Percentiles rank a stretch among this genome's conserved stretches.
Conservation (phyloP, 2,329 filamentous ascomycete species). For the Akanthomyces uredinophilus region DNA sequence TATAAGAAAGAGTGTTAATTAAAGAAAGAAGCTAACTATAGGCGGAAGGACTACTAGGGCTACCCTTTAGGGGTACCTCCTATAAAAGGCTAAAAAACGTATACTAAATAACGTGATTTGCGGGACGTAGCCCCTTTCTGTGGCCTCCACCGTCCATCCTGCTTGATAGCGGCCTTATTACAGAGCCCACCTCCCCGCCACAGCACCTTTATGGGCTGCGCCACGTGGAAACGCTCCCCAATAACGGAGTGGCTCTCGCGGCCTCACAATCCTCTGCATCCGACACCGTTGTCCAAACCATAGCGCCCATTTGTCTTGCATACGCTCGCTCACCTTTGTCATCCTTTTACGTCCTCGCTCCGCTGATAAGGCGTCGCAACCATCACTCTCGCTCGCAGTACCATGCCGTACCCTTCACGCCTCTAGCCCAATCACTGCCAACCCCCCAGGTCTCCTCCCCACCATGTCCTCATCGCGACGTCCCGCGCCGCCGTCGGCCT, state of each 20-base stretch:
- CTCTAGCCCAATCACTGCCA: neutral
- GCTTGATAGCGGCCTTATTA: no score
- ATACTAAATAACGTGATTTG: no score
- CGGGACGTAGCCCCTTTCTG: no score
- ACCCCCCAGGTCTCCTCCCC: neutral
- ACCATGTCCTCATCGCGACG: constrained; percentile 38
- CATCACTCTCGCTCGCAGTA: neutral
- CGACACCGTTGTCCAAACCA: neutral
- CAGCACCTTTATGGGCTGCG: neutral
- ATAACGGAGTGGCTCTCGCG: neutral
- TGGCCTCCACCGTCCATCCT: no score
- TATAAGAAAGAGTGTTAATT: no score
- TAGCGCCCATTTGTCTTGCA: neutral
- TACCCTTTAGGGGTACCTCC: no score
- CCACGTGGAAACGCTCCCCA: neutral
- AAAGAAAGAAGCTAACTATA: no score
- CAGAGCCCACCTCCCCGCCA: no score
- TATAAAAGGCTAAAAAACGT: no score
- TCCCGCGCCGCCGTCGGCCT: constrained; percentile 6
- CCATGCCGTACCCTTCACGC: neutral
- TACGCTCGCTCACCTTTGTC: neutral
- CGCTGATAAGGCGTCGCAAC: neutral
- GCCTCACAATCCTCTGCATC: neutral
- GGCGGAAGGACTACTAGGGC: no score
- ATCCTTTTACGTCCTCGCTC: neutral